These are phyloP conservation scores for Nothophaeocryptopus gaeumannii DNA, from an alignment of 2,329 filamentous ascomycete genomes.

Conservation along the genomic window DNA sequence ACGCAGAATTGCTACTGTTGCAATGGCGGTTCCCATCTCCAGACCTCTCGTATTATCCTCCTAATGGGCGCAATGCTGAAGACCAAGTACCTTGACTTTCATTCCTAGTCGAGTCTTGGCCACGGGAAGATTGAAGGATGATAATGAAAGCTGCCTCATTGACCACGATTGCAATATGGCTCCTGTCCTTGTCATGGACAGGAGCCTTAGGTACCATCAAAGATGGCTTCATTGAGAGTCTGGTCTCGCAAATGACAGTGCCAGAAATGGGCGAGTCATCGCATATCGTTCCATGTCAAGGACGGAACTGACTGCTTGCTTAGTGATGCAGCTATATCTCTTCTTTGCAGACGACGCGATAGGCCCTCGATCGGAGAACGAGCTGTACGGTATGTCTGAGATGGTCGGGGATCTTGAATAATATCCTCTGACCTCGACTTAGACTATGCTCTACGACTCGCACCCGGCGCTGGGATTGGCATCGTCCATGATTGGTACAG, in stretches of 20 bases:
- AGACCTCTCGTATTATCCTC: background rate
- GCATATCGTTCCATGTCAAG: background rate
- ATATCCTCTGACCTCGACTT: background rate
- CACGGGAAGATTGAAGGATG: background rate
- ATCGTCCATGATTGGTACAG: slow-evolving; percentile 18
- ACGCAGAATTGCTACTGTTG: slow-evolving; percentile 6
- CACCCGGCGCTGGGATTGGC: slow-evolving; percentile 19
- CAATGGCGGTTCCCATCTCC: background rate
- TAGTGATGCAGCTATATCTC: slow-evolving; percentile 19
- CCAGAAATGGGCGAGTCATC: slow-evolving; percentile 16
- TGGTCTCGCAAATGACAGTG: slow-evolving; percentile 19
- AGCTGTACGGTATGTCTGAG: slow-evolving; percentile 9
- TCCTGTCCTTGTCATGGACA: background rate
- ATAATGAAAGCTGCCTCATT: background rate
- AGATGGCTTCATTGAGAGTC: slow-evolving; percentile 36
- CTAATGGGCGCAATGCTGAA: background rate
- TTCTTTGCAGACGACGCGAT: slow-evolving; percentile 22
- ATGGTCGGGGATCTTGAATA: background rate
- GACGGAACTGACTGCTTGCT: background rate
- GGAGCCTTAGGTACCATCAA: slow-evolving; percentile 41
- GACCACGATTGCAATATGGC: background rate
- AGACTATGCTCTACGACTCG: slow-evolving; percentile 15
- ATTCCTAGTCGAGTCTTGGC: slow-evolving; percentile 55
- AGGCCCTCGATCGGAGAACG: slow-evolving; percentile 13
- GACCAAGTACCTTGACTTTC: slow-evolving; percentile 29